Base-by-base conservation (phyloP, 441 rosid species). In the Populus hybrid region DNA sequence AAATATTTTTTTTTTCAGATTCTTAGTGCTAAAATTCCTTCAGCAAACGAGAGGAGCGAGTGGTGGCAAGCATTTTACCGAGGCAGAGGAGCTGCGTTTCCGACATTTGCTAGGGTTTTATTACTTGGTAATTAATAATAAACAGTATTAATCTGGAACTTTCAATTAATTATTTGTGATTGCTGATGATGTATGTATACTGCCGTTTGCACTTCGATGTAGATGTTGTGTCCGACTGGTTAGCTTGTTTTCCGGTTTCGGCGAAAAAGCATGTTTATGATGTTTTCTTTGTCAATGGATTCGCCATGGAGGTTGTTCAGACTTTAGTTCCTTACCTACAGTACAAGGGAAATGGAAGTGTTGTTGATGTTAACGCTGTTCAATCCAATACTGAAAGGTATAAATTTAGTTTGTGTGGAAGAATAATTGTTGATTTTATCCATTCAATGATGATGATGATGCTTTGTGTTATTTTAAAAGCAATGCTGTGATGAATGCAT, bases 151-250 rank as follows among this genome's bases (percentile, higher is more conserved):
- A 1, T 59, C 45, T 73, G 53, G 24, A 7, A 64, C 7, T 42
- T 38, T 74, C 38, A 38, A 36, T 7, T 53, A 24, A 31, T 59
- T 35, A 64, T 50, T 61, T 73, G 69, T 77, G 29, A 42, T 65
- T 76, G 24, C 40, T 82, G 24, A 71, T 80, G 24, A 71, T 45
- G 56, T 1, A 12, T 45, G 56, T 45, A 45, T 3, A 12, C 56
- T 45, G 56, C 56, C 56, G 69, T 23, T 80, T 75, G 68, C 40
- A 69, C 56, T 84, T 80, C 77, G 42, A 50, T 84, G 87, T 90
- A 96, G 99, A 96, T 88, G 86, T 94, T 77, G 91, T 98, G 78
- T 88, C 94, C 77, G 86, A 91, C 84, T 94, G 98, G 98, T 89
- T 96, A 2, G 82, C 95, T 75, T 96, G 97, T 85, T 96, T 96